Base-by-base conservation (phyloP, 2,329 filamentous ascomycete species). In the Exophiala sp. region DNA sequence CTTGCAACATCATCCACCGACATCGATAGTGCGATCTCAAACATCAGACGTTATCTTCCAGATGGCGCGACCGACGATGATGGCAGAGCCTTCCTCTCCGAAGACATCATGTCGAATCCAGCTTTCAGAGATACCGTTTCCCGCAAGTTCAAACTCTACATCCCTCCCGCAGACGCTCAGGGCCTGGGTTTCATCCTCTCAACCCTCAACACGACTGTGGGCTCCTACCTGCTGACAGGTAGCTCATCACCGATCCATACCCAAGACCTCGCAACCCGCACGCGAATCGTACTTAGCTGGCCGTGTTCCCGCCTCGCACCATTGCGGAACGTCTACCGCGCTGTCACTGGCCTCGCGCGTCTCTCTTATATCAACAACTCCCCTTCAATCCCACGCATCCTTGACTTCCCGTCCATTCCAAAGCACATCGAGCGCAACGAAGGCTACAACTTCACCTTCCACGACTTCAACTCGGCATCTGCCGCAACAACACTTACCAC, bases 401-500 rank as follows among this genome's bases (percentile, higher is more conserved):
- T 85, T 8, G 78, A 78, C 1, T 78, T 79, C 42, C 81, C 82
- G 0, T 72, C 75, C 2, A 72, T 79, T 2, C 82, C 82, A 0
- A 66, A 78, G 20, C 75, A 82, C 61, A 78, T 79, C 39, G 72
- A 72, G 18, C 75, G 74, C 0, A 72, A 71, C 3, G 75, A 78
- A 52, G 76, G 76, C 2, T 82, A 75, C 60, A 72, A 77, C 3
- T 84, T 79, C 63, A 69, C 75, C 8, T 85, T 86, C 59, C 65
- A 85, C 12, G 80, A 85, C 54, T 71, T 83, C 16, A 78, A 80
- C 1, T 74, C 80, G 0, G 74, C 76, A 1, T 66, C 74, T 6
- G 66, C 75, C 3, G 75, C 82, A 0, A 82, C 85, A 58, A 77
- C 78, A 2, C 73, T 95, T 36, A 68, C 20, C 1, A 86, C 88